Evolutionary conservation across 2,329 filamentous ascomycete species (phyloP).

Genomic region (Colletotrichum orbiculare): DNA sequence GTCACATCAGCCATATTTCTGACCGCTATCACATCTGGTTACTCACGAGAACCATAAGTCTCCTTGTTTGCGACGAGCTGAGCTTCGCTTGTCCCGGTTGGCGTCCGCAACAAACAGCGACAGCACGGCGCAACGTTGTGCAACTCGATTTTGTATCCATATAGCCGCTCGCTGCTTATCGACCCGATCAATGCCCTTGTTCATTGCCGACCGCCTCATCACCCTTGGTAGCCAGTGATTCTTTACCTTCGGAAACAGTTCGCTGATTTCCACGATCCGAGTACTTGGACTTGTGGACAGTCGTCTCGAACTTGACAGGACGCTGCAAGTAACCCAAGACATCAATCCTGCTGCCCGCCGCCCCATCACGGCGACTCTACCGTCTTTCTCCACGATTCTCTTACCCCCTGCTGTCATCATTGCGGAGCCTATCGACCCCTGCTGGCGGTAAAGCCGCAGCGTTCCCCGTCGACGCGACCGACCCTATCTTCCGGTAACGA

Average conservation of each 20-base stretch:
- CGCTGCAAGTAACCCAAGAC: not conserved
- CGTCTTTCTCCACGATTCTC: conserved; percentile 7
- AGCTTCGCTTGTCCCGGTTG: not conserved
- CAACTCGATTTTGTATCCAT: not conserved
- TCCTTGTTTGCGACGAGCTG: conserved; percentile 1
- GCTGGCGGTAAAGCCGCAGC: conserved; percentile 36
- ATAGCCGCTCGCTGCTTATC: conserved; percentile 3
- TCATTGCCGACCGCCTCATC: conserved; percentile 19
- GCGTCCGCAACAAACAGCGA: too few relatives aligned
- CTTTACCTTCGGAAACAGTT: not conserved
- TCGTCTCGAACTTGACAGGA: too few relatives aligned
- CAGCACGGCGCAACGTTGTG: not conserved
- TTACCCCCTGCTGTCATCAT: conserved; percentile 30
- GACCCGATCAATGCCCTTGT: conserved; percentile 29
- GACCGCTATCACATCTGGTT: not conserved
- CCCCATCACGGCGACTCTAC: conserved; percentile 6
- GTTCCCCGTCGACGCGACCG: conserved; percentile 36
- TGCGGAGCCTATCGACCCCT: conserved; percentile 32
- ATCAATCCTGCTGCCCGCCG: not conserved
- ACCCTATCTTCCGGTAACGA: conserved; percentile 36
- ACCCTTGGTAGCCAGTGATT: conserved; percentile 29
- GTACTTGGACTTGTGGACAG: not conserved
- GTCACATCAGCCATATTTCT: conserved; percentile 28
- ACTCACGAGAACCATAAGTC: conserved; percentile 9
- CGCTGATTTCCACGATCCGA: conserved; percentile 8